Evolutionary conservation across 1,139 yeast genomes (phyloP), one percentile per base, ranked within the genome.

Genomic region (Candida glucosophila): DNA sequence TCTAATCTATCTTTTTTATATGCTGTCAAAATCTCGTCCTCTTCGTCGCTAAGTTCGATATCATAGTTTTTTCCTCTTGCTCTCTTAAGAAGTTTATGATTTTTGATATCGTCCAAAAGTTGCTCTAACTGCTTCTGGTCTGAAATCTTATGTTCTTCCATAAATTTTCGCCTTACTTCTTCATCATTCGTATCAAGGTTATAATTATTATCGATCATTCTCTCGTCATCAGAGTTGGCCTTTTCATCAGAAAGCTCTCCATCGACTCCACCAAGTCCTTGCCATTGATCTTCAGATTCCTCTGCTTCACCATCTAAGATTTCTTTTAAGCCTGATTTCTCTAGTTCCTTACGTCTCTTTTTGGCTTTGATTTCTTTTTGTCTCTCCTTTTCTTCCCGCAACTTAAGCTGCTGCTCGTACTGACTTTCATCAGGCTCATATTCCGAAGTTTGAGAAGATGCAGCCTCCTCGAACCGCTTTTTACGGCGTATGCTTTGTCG

Each of bases 261-360:
- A 40, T 82, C 92, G 8, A 49, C 64, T 32, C 95, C 95, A 29
- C 95, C 96, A 29, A 82, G 47, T 2, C 95, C 95, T 25, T 76
- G 77, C 88, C 93, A 88, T 56, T 88, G 96, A 58, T 88, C 97
- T 36, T 90, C 97, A 21, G 95, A 83, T 58, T 90, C 97, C 39
- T 76, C 92, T 23, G 98, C 98, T 58, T 88, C 95, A 22, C 79
- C 81, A 35, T 81, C 88, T 34, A 80, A 59, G 12, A 77, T 58
- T n/a, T 59, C 56, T 30, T 60, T 59, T 17, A 73, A 47, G 0
- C 77, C 78, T 33, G 58, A 61, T 22, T 62, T 52, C 37, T 63
- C 75, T 53, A 69, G 52, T 37, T 68, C 76, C 37, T 54, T 58
- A 36, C 73, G 57, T 30, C 50, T 54, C 33, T 51, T 52, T 19